A percentile compares a stretch with the other conserved stretches of the same genome.
Conservation (phyloP, 306 rosid genomes). For the Rubus parviflorus region DNA sequence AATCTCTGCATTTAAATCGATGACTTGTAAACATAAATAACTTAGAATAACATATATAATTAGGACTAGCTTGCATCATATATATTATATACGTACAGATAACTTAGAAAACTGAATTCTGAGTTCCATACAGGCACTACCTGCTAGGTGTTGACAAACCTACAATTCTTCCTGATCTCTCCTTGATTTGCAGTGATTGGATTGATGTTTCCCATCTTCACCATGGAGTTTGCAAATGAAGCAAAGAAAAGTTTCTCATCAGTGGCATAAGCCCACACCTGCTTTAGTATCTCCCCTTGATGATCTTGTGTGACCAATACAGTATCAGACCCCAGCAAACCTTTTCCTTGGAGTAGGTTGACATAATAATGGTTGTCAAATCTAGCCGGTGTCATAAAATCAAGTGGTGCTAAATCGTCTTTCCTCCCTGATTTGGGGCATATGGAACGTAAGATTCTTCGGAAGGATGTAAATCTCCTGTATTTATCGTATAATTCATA, state of each 20-base stretch:
- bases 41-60: too few relatives aligned
- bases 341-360: conserved; percentile 73
- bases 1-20: too few relatives aligned
- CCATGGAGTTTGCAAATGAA: conserved; percentile 64
- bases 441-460: conserved; percentile 58
- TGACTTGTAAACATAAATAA: too few relatives aligned
- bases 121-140: neutral
- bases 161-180: conserved; percentile 68
- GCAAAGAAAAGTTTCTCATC: conserved; percentile 58
- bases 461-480: conserved; percentile 53
- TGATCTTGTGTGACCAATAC: conserved; percentile 60
- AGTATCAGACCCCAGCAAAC: conserved; percentile 70
- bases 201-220: conserved; percentile 87
- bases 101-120: neutral
- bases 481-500: conserved; percentile 49
- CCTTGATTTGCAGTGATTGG: conserved; percentile 65
- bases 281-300: conserved; percentile 46
- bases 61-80: too few relatives aligned
- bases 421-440: conserved; percentile 73
- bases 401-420: conserved; percentile 58
- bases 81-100: neutral
- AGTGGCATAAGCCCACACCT: conserved; percentile 71
- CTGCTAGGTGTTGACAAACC: conserved; percentile 52
- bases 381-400: conserved; percentile 60
- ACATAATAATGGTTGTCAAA: conserved; percentile 78